Conservation (phyloP, 495 filamentous ascomycete genomes). For the Zalerion maritima region DNA sequence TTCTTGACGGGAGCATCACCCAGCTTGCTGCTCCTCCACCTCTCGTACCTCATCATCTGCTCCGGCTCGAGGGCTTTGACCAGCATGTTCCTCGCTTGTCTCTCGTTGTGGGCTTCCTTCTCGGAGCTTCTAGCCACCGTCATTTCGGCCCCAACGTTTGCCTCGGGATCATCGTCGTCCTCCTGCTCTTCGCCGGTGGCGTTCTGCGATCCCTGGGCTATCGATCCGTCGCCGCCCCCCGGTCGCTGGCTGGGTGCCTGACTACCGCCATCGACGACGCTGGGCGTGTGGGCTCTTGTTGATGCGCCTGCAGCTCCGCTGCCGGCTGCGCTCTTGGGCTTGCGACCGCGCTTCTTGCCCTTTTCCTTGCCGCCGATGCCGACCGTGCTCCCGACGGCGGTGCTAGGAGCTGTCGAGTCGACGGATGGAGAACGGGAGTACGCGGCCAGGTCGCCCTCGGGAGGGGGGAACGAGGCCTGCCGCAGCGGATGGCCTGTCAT, state of each 20-base stretch:
- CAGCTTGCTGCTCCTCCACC: slow-evolving; percentile 57
- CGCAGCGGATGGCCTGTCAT: slow-evolving; percentile 61
- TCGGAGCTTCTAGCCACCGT: slow-evolving; percentile 46
- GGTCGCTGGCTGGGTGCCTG: slow-evolving; percentile 27
- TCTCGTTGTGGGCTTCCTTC: slow-evolving; percentile 56
- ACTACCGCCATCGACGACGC: slow-evolving; percentile 34
- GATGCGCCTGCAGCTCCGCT: slow-evolving; percentile 34
- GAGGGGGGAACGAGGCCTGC: slow-evolving; percentile 75
- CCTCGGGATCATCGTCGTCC: slow-evolving; percentile 51
- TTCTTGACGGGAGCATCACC: slow-evolving; percentile 31
- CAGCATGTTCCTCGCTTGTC: slow-evolving; percentile 43
- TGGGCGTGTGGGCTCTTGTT: slow-evolving; percentile 19
- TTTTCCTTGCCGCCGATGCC: slow-evolving; percentile 32
- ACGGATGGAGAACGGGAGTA: slow-evolving; percentile 50
- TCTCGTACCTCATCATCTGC: slow-evolving; percentile 60
- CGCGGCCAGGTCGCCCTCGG: slow-evolving; percentile 28
- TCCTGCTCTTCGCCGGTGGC: slow-evolving; percentile 34
- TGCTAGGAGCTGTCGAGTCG: slow-evolving; percentile 46
- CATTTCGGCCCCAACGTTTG: slow-evolving; percentile 47
- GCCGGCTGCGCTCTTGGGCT: slow-evolving; percentile 43
- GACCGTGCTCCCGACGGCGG: slow-evolving; percentile 51
- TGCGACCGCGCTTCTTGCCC: slow-evolving; percentile 50
- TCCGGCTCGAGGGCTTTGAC: slow-evolving; percentile 50
- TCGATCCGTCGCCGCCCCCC: slow-evolving; percentile 19
- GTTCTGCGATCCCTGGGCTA: slow-evolving; percentile 12